Base-by-base conservation (phyloP, 352 stramenopile genomes). In the Phytophthora europaea region DNA sequence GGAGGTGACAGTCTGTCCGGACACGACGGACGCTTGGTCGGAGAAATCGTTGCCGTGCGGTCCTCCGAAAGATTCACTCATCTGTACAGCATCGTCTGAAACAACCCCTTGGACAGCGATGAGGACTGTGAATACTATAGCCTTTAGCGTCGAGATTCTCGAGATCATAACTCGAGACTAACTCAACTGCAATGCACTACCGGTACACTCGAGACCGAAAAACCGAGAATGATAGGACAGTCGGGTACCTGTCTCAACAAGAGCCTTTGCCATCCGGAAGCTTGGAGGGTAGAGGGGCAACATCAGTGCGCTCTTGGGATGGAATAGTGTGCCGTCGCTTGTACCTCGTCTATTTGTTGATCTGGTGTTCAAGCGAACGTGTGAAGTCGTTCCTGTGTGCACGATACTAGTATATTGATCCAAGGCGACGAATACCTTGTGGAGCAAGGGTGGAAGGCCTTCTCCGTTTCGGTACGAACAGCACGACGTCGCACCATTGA, bases 11-110 rank as follows among this genome's bases (percentile, higher is more conserved):
- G 61, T 75, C 52, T 75, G 61, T 16, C 53, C 67, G 7, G 61
- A 48, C 5, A 51, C 55, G 16, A 71, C 67, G 5, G 67, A 65
- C 2, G 61, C 31, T 71, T 75, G 61, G 51, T 75, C 67, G 6
- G 67, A 75, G 28, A 75, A 75, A 26, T 75, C 45, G 28, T 57
- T 75, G 23, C 61, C 67, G 9, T 75, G 67, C 48, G 67, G 67
- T 7, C 67, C 67, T 23, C 67, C 67, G 51, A 74, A 73, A 26
- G 60, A 55, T 34, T 75, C 53, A n/a, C 67, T 70, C 6, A 75
- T 28, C 15, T 75, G 67, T 16, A 75, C 54, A 18, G 43, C 55
- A 33, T 74, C 67, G 36, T 70, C 61, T 8, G 61, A 45, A 34
- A 16, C 12, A 18, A 47, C 34, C 4, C 13, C 40, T 16, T 45